Percentiles rank a stretch among this genome's conserved stretches.
Evolutionary conservation across 352 stramenopile genomes (phyloP).

Genomic region (Globisporangium uncinulatum): DNA sequence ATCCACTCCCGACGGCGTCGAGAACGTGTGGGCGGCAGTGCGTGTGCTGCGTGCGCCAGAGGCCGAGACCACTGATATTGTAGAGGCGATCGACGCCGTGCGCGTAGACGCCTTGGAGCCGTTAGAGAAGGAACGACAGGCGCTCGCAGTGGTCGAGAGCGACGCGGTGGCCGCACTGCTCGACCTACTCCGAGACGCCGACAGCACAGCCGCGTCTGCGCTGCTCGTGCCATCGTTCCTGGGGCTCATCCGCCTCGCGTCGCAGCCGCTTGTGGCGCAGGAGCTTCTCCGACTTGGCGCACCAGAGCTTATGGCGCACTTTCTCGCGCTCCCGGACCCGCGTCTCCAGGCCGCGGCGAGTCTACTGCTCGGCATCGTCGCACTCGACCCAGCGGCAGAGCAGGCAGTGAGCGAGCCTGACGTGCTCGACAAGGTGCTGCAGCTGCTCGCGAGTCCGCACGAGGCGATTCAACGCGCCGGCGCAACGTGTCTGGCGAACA

Average conservation of each 20-base stretch:
- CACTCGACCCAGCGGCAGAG: slow-evolving; percentile 31
- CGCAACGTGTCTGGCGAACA: slow-evolving; percentile 45
- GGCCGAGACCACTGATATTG: slow-evolving; percentile 21
- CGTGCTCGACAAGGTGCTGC: slow-evolving; percentile 36
- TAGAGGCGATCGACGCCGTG: slow-evolving; percentile 31
- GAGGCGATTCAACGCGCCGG: slow-evolving; percentile 56
- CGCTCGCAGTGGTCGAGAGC: slow-evolving; percentile 53
- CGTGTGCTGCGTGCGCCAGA: slow-evolving; percentile 31
- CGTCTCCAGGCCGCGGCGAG: slow-evolving; percentile 58
- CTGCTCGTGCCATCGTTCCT: slow-evolving; percentile 63
- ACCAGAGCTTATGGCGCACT: slow-evolving; percentile 27
- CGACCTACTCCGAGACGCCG: slow-evolving; percentile 41
- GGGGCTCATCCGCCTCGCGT: slow-evolving; percentile 53
- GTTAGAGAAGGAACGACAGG: slow-evolving; percentile 28
- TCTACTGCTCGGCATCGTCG: slow-evolving; percentile 57
- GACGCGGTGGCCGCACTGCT: slow-evolving; percentile 37
- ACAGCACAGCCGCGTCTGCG: slow-evolving; percentile 35
- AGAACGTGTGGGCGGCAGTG: slow-evolving; percentile 19
- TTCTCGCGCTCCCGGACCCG: slow-evolving; percentile 41
- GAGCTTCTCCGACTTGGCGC: slow-evolving; percentile 54
- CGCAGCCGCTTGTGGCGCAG: slow-evolving; percentile 39
- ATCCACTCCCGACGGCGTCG: neutral
- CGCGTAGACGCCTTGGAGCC: slow-evolving; percentile 21
- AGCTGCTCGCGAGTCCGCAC: slow-evolving; percentile 42
- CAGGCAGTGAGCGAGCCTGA: slow-evolving; percentile 22